Percentiles rank a stretch among this genome's conserved stretches.
phyloP scores from a whole-genome alignment of 1,139 yeast genomes.

The Meyerozyma smithsonii region DNA sequence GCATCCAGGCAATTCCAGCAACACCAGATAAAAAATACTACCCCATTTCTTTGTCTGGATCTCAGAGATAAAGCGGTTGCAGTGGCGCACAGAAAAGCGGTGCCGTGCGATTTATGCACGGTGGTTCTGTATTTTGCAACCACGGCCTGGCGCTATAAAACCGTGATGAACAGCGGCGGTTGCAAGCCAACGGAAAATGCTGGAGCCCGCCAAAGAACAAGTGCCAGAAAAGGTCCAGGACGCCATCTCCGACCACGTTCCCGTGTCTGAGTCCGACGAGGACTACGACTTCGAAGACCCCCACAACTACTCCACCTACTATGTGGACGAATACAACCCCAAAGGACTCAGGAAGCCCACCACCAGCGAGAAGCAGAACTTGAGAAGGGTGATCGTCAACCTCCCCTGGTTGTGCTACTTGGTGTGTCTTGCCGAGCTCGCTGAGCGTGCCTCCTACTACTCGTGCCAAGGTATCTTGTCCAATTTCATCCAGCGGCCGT shows the following conservation, averaged over 20 bases:
- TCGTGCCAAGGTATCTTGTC: conserved; percentile 16
- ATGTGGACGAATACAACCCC: conserved; percentile 17
- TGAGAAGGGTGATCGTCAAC: conserved; percentile 16
- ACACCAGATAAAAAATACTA: no score
- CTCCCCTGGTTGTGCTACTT: conserved; percentile 15
- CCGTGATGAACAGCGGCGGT: not conserved
- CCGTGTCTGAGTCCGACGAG: not conserved
- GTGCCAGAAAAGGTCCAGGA: not conserved
- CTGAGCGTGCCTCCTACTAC: conserved; percentile 21
- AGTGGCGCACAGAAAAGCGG: not conserved
- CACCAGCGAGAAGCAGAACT: conserved; percentile 10
- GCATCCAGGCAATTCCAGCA: no score
- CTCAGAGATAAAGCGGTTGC: not conserved
- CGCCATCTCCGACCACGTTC: not conserved
- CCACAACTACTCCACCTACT: conserved; percentile 15
- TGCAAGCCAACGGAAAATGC: not conserved
- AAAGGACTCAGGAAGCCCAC: conserved; percentile 18
- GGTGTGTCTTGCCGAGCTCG: conserved; percentile 18
- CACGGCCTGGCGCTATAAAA: not conserved
- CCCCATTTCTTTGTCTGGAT: no score
- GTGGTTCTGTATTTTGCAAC: not conserved
- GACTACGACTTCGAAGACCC: conserved; percentile 11
- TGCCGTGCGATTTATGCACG: conserved; percentile 2
- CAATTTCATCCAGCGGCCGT: conserved; percentile 19
- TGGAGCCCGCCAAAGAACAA: not conserved